Evolutionary conservation across 78 protist species (phyloP), one percentile per base, ranked within the genome.

Genomic region (Dictyostelium capitatum): DNA sequence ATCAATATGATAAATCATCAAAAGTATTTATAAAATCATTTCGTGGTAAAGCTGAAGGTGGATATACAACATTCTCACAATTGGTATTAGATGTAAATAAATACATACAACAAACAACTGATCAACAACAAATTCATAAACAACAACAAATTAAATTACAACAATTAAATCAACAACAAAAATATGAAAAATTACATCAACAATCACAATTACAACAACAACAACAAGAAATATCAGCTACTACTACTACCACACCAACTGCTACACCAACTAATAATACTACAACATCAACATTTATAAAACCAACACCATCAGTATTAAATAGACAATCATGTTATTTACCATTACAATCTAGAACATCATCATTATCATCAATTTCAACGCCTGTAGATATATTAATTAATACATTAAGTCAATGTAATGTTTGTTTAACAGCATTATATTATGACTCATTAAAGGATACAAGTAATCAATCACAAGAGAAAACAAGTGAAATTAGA

Each of bases 61-160:
- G 57, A 10, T 85, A 62, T 50, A 77, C 92, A 6, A 77, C 79
- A 17, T 85, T 47, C 50, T 23, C 65, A 9, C 92, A 85, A 48
- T 70, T 85, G n/a, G 37, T 30, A 8, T 15, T 19, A 14, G 83
- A 77, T 14, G 17, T 23, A 10, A 51, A 14, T 77, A 79, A 69
- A 28, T 46, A 74, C 20, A 20, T 50, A 23, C 23, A 19, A 9
- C 74, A 56, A 80, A 56, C 43, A 2, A 56, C 14, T 30, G 54
- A 75, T 4, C 69, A 57, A 17, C 56, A 37, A 6, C 9, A 56
- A 17, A 15, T 51, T 3, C 25, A 19, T 37, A 82, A 25, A 41
- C 47, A 70, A 41, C 47, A 70, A 41, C 47, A 70, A 70, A 20
- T 70, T 17, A 48, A 70, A 70, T 28, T 41, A 43, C 69, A 59